These are phyloP conservation scores for Crucibulum laeve DNA, from an alignment of 768 basidiomycete genomes.

Conservation along the genomic window DNA sequence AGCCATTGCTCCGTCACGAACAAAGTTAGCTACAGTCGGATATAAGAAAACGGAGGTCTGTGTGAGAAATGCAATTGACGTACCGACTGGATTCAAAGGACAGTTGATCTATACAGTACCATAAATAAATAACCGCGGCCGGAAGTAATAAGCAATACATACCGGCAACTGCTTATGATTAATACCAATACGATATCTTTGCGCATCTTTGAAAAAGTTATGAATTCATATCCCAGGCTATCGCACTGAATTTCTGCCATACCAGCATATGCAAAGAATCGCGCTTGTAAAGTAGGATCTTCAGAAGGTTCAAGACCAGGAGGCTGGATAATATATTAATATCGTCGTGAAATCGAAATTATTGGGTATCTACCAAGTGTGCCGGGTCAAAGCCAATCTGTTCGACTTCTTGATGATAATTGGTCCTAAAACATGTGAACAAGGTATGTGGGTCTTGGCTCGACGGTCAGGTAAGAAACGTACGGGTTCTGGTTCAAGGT, in stretches of 20 bases:
- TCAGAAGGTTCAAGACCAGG: conserved; percentile 42
- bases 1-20: conserved; percentile 32
- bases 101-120: conserved; percentile 23
- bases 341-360: not conserved
- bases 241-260: conserved; percentile 5
- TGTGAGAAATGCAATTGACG: conserved; percentile 6
- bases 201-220: conserved; percentile 21
- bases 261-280: conserved; percentile 55
- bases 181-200: conserved; percentile 32
- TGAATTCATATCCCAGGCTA: not conserved
- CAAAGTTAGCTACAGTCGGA: conserved; percentile 25
- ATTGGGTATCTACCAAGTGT: conserved; percentile 33
- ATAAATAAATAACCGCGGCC: not conserved
- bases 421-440: conserved; percentile 3
- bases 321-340: conserved; percentile 3
- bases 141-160: not conserved
- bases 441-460: not conserved
- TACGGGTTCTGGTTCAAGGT: conserved; percentile 33
- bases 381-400: conserved; percentile 46
- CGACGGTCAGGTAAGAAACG: conserved; percentile 6
- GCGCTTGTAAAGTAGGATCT: conserved; percentile 55
- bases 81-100: conserved; percentile 31
- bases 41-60: not conserved
- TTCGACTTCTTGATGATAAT: conserved; percentile 30
- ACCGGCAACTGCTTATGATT: conserved; percentile 34